phyloP scores from a whole-genome alignment of 331 rosid genomes.

The Erythrophleum ivorense region DNA sequence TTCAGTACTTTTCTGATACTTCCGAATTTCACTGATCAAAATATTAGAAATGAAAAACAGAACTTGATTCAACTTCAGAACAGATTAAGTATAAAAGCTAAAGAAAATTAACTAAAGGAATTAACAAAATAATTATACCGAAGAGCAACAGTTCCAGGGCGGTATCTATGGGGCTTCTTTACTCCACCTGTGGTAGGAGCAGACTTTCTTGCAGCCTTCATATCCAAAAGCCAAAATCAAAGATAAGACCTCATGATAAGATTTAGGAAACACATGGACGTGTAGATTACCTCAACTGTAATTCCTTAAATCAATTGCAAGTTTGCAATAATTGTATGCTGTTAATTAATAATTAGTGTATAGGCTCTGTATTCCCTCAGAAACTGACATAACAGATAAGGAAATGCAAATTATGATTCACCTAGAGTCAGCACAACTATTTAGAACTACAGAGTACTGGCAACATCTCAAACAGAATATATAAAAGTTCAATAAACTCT shows the following conservation, averaged over 20 bases:
- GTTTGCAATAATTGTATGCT: not conserved
- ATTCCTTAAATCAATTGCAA: not conserved
- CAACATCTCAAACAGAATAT: no score
- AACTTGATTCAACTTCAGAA: not conserved
- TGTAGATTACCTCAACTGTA: not conserved
- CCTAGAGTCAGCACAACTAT: not conserved
- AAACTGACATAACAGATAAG: not conserved
- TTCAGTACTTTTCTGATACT: constrained; percentile 49
- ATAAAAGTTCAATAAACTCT: no score
- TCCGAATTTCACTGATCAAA: constrained; percentile 33
- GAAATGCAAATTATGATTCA: not conserved
- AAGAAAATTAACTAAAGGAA: not conserved
- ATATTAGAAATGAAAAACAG: not conserved
- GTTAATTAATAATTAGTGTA: not conserved
- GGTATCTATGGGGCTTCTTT: constrained; percentile 46
- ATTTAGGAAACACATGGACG: not conserved
- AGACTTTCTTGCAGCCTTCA: constrained; percentile 46
- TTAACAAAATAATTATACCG: constrained; percentile 30
- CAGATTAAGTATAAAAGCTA: not conserved
- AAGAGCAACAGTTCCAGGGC: constrained; percentile 48
- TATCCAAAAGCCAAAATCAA: not conserved
- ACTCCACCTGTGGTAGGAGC: constrained; percentile 46
- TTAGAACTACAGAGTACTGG: not conserved
- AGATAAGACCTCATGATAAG: not conserved
- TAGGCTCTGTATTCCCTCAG: not conserved